A percentile compares a stretch with the other conserved stretches of the same genome.
phyloP scores from a whole-genome alignment of 352 stramenopile genomes.

The Aphanomyces stellatus region DNA sequence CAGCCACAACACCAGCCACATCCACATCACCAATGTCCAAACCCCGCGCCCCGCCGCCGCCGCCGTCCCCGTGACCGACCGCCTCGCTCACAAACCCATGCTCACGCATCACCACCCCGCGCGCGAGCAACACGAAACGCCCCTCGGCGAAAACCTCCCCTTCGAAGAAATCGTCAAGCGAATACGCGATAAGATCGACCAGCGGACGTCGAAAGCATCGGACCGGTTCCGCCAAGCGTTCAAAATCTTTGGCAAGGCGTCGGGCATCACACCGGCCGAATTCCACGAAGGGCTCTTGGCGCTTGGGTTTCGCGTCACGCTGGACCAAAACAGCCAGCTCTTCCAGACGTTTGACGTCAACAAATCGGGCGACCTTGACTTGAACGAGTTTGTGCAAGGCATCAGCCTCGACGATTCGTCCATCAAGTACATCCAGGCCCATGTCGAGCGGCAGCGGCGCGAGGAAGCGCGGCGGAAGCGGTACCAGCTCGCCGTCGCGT shows the following conservation, averaged over 20 bases:
- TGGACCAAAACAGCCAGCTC: constrained; percentile 42
- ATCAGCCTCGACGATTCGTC: constrained; percentile 65
- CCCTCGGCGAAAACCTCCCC: constrained; percentile 34
- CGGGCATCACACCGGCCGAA: constrained; percentile 43
- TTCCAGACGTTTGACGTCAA: constrained; percentile 73
- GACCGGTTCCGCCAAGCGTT: constrained; percentile 70
- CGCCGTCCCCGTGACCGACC: neutral
- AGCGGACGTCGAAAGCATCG: constrained; percentile 54
- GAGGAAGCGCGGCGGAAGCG: constrained; percentile 37
- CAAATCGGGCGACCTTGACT: constrained; percentile 59
- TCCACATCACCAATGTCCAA: neutral
- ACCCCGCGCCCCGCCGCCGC: neutral
- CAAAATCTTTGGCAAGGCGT: constrained; percentile 57
- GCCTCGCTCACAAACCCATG: constrained; percentile 18
- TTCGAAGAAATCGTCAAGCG: constrained; percentile 48
- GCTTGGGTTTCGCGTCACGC: constrained; percentile 43
- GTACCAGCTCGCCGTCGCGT: constrained; percentile 61
- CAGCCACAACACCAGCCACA: no score
- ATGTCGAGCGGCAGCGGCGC: constrained; percentile 34
- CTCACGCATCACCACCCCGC: constrained; percentile 12
- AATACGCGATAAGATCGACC: constrained; percentile 52
- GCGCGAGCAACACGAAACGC: constrained; percentile 24
- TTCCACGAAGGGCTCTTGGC: constrained; percentile 45
- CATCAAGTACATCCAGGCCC: constrained; percentile 33
- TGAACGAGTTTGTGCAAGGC: constrained; percentile 76